Percentiles rank a stretch among this genome's conserved stretches.
These are phyloP conservation scores for Colletotrichum sublineola DNA, from an alignment of 2,329 filamentous ascomycete genomes.

Conservation along the genomic window DNA sequence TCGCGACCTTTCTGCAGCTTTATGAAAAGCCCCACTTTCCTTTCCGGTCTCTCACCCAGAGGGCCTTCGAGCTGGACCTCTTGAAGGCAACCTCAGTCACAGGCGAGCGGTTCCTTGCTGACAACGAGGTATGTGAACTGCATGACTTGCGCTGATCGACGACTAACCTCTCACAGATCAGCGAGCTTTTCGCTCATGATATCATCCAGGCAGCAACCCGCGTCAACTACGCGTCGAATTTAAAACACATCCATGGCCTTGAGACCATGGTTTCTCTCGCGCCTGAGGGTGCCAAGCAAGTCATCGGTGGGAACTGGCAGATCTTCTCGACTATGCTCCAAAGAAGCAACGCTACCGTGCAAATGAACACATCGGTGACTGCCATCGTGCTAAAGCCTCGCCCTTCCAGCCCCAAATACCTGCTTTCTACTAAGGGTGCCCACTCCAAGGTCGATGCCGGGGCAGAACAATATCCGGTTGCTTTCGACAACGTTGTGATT, in stretches of 20 bases:
- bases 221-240: slow-evolving; percentile 94
- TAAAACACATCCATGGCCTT: slow-evolving; percentile 87
- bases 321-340: slow-evolving; percentile 90
- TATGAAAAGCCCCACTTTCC: slow-evolving; percentile 89
- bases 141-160: background rate
- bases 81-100: slow-evolving; percentile 75
- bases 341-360: slow-evolving; percentile 70
- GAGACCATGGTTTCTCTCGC: slow-evolving; percentile 94
- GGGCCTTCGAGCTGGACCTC: slow-evolving; percentile 76
- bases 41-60: slow-evolving; percentile 80
- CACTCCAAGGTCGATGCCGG: slow-evolving; percentile 42
- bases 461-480: slow-evolving; percentile 59
- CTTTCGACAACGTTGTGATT: slow-evolving; percentile 85
- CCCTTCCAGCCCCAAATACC: slow-evolving; percentile 59
- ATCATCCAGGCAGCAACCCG: slow-evolving; percentile 91
- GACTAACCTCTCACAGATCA: slow-evolving; percentile 61
- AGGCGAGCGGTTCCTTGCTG: slow-evolving; percentile 78
- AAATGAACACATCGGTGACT: slow-evolving; percentile 76
- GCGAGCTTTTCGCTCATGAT: slow-evolving; percentile 77
- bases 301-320: slow-evolving; percentile 91
- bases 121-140: slow-evolving; percentile 66
- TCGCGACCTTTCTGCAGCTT: slow-evolving; percentile 81
- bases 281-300: slow-evolving; percentile 82
- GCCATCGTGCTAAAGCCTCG: slow-evolving; percentile 65
- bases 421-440: slow-evolving; percentile 55